Conservation (phyloP, 208 protist genomes). For the Trypanosoma grayi region DNA sequence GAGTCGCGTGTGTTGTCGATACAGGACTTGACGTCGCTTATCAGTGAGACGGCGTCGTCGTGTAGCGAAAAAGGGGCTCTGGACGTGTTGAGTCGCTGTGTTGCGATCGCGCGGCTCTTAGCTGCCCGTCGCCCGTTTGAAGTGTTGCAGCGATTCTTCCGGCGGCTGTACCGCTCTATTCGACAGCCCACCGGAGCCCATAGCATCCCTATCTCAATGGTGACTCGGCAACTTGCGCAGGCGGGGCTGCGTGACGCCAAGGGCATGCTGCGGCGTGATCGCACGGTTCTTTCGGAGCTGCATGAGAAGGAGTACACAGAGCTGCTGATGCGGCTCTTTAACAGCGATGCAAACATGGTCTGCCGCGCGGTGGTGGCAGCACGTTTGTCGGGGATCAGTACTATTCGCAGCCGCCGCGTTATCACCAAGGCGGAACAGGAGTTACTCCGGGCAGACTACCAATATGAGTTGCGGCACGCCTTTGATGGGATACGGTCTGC, state of each 20-base stretch:
- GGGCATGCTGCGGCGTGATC: slow-evolving; percentile 14
- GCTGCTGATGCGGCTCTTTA: slow-evolving; percentile 17
- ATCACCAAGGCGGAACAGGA: slow-evolving; percentile 10
- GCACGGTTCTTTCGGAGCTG: slow-evolving; percentile 2
- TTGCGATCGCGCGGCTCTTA: not conserved
- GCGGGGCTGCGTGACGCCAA: slow-evolving; percentile 13
- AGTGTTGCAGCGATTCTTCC: slow-evolving; percentile 18
- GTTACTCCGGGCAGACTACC: slow-evolving; percentile 3
- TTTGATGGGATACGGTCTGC: slow-evolving; percentile 31
- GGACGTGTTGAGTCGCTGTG: not conserved
- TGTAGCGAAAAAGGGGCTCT: not conserved
- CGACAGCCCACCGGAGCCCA: not conserved
- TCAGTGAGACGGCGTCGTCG: not conserved
- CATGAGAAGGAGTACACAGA: slow-evolving; percentile 21
- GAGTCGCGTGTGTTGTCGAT: not conserved
- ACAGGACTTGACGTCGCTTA: not conserved
- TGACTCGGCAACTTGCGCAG: slow-evolving; percentile 13
- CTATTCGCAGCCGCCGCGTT: slow-evolving; percentile 12
- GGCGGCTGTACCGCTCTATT: slow-evolving; percentile 14
- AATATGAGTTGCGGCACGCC: slow-evolving; percentile 30
- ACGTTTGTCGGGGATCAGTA: slow-evolving; percentile 28
- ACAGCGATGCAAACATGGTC: slow-evolving; percentile 17
- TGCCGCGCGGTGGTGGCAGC: slow-evolving; percentile 22
- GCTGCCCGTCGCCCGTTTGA: slow-evolving; percentile 12
- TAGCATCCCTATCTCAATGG: slow-evolving; percentile 11